Base-by-base conservation (phyloP, 495 filamentous ascomycete genomes). In the Amniculicola lignicola region DNA sequence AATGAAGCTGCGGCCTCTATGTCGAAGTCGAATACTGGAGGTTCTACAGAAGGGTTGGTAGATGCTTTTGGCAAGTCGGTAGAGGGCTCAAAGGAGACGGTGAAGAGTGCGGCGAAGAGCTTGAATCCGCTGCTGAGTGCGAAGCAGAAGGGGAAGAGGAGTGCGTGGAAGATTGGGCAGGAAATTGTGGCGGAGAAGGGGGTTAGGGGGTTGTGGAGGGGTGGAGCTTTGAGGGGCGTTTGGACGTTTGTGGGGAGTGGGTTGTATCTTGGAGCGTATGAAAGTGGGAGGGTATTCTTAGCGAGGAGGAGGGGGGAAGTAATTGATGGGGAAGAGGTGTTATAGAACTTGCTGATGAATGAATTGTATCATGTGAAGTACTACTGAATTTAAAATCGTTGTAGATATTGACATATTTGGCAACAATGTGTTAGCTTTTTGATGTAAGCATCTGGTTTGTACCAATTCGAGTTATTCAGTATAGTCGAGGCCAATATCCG, bases 241-340 rank as follows among this genome's bases (percentile, higher is more conserved):
- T 95, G 90, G 90, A 90, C 90, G 22, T 82, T 86, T 11, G 52
- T 93, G 12, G 86, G 89, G 5, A 82, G 86, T 59, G 88, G 91
- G 6, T 67, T 95, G 24, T 95, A 95, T 77, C 74, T 96, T 10
- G 85, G 89, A 15, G 82, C 86, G 16, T 95, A 95, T 71, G 89
- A 96, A 68, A 83, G 82, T 50, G 85, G 85, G 22, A 78, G 89
- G 59, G 71, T 84, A 29, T 89, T 82, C 75, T 72, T 95, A 35
- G 83, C 82, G 57, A 76, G 74, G 33, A 70, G 75, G 45, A 74
- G 77, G 39, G 68, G 68, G 36, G 57, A 69, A 35, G 52, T 61
- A 18, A 25, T 70, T 10, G 50, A 68, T 24, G 65, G 47, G 18
- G 47, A 28, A 14, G 55, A 59, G 2, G 33, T 59, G 40, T 40